phyloP scores from a whole-genome alignment of 225 moss, liverwort and hornwort genomes.

The Antitrichia curtipendula region DNA sequence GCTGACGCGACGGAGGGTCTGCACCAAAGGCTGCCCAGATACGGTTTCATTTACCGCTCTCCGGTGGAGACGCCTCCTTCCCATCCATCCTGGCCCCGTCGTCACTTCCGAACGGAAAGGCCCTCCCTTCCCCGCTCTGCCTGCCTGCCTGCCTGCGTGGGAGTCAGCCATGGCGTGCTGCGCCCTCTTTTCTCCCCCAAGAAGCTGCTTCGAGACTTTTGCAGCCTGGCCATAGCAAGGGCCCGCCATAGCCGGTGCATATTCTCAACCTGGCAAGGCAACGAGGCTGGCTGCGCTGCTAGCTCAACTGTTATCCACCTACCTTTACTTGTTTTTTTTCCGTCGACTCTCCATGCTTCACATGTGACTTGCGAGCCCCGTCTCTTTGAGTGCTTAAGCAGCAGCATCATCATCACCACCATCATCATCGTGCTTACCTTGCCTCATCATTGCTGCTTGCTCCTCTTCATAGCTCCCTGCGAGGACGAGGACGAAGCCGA shows the following conservation, averaged over 20 bases:
- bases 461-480: not conserved
- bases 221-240: not conserved
- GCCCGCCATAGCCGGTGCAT: conserved; percentile 7
- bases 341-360: not conserved
- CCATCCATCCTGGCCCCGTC: not conserved
- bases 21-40: not conserved
- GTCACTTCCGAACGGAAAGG: not conserved
- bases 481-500: not conserved
- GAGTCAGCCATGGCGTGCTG: conserved; percentile 10
- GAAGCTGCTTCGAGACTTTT: not conserved
- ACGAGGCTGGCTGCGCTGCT: not conserved
- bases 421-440: not conserved
- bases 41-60: not conserved
- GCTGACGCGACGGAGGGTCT: not conserved
- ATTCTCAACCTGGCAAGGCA: not conserved
- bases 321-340: not conserved
- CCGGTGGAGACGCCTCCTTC: not conserved
- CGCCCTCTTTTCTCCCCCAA: not conserved
- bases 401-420: not conserved
- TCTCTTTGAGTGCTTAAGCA: not conserved
- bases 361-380: not conserved
- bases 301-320: not conserved
- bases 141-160: not conserved
- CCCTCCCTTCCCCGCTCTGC: not conserved
- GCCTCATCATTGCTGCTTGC: not conserved